phyloP scores from a whole-genome alignment of 352 stramenopile species.

The Phytophthora tentaculata region DNA sequence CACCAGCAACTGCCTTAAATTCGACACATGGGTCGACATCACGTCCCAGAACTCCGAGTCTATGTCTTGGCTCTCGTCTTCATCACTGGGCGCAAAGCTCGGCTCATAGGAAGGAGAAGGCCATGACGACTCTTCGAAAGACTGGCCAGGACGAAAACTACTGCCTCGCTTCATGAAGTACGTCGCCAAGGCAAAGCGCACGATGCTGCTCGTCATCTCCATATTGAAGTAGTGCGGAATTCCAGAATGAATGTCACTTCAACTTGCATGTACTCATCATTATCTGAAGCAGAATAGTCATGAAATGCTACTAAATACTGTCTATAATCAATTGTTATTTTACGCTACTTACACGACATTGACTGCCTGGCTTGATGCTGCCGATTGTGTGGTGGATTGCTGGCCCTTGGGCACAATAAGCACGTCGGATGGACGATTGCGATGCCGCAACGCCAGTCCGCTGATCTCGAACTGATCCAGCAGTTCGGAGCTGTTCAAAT shows the following conservation, averaged over 20 bases:
- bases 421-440: conserved; percentile 45
- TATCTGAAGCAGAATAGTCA: too few species aligned
- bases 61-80: conserved; percentile 5
- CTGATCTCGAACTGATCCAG: conserved; percentile 66
- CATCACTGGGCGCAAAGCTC: conserved; percentile 6
- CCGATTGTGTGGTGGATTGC: conserved; percentile 31
- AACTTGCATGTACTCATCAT: conserved; percentile 13
- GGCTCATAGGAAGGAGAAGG: conserved; percentile 9
- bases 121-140: conserved; percentile 1
- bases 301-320: conserved; percentile 26
- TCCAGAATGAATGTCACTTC: conserved; percentile 36
- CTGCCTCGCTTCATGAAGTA: conserved; percentile 43
- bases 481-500: conserved; percentile 58
- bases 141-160: background rate
- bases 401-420: conserved; percentile 44
- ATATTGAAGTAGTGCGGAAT: conserved; percentile 26
- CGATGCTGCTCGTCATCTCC: conserved; percentile 39
- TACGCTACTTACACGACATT: conserved; percentile 38
- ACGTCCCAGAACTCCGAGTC: conserved; percentile 14
- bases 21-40: conserved; percentile 23
- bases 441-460: conserved; percentile 51
- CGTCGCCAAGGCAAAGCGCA: conserved; percentile 49
- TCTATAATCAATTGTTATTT: conserved; percentile 35
- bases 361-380: conserved; percentile 29
- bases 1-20: conserved; percentile 27